Base-by-base conservation (phyloP, 768 basidiomycete species). In the Obba rivulosa region DNA sequence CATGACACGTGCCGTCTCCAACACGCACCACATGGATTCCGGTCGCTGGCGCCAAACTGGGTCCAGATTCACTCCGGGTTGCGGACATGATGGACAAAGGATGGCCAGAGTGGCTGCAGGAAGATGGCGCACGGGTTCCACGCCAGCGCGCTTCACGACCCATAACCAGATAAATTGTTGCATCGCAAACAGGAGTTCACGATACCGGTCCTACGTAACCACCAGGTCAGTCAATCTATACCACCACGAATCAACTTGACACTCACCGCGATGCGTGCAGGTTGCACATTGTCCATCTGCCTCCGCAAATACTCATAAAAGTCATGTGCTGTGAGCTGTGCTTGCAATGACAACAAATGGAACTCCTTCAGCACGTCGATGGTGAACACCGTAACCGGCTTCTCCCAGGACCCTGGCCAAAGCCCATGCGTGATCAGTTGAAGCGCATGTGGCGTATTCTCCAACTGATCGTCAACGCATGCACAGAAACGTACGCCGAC, bases 81-180 rank as follows among this genome's bases (percentile, higher is more conserved):
- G 46, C 4, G 63, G 62, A 36, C 63, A 64, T 11, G 57, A 56
- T 1, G 57, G 60, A 41, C 61, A 64, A 11, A 42, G 22, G 4
- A 60, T 23, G 8, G 49, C 56, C 1, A 62, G 48, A 7, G 23
- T 34, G 3, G 58, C 57, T 9, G 43, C 28, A 5, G 38, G 22
- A 9, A 43, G 23, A 9, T 37, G n/a, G 14, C 28, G 2, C 3
- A 14, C 21, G 8, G 46, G 24, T 3, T 8, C 10, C 3, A 34
- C 41, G 10, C 46, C 51, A 1, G 17, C 18, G 2, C 36, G 23
- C 9, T 46, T 34, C 8, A 36, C 31, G 3, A 35, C 21, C 2
- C 16, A 18, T 8, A 52, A 16, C 31, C 42, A 46, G 10, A 16
- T 11, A 35, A 43, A 52, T 18, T 31, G 31, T 9, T 41, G 34